These are phyloP conservation scores for Mycena rosella DNA, from an alignment of 768 basidiomycete genomes.

Conservation along the genomic window DNA sequence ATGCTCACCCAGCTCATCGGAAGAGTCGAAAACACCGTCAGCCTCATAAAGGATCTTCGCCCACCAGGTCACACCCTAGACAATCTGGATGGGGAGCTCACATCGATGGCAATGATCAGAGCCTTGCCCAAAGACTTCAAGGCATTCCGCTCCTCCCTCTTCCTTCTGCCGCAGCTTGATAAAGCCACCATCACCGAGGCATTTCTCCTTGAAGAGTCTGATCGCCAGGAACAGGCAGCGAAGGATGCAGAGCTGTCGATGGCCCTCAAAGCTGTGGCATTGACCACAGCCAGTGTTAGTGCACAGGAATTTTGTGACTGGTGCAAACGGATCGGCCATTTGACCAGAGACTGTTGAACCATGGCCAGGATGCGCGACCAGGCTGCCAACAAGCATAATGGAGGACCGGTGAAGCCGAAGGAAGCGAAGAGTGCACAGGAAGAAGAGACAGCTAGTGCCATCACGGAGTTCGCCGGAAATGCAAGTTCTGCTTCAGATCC, in stretches of 20 bases:
- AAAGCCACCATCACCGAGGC: slow-evolving; percentile 21
- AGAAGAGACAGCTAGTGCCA: neutral
- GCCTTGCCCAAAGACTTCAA: slow-evolving; percentile 39
- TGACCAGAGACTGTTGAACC: slow-evolving; percentile 11
- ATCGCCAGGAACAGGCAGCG: neutral
- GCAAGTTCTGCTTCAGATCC: slow-evolving; percentile 28
- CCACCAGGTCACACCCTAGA: slow-evolving; percentile 28
- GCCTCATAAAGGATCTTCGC: slow-evolving; percentile 35
- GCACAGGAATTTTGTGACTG: slow-evolving; percentile 12
- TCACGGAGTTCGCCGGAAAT: slow-evolving; percentile 27
- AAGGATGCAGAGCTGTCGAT: neutral
- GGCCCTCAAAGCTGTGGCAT: neutral
- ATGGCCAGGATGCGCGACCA: neutral
- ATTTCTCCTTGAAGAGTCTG: slow-evolving; percentile 20
- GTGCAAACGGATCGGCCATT: slow-evolving; percentile 9
- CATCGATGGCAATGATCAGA: slow-evolving; percentile 38
- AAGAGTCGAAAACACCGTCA: slow-evolving; percentile 34
- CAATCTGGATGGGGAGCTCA: slow-evolving; percentile 38
- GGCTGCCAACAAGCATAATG: neutral
- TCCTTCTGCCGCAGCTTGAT: slow-evolving; percentile 25
- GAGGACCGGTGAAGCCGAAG: neutral
- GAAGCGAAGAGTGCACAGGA: neutral
- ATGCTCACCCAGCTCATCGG: slow-evolving; percentile 23
- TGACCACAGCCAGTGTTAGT: neutral
- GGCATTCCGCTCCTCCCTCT: slow-evolving; percentile 23